These are phyloP conservation scores for Sorghum bicolor DNA, from an alignment of 176 grass and related monocot species.

Conservation along the genomic window Sorghum_bicolor_NCBIv3 NC_012872.2:73213501-73214000, in stretches of 20 bases:
- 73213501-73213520: neutral
- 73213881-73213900: neutral
- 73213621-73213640: neutral
- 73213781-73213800: neutral
- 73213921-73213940: neutral
- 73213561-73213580: neutral
- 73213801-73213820: neutral
- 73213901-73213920: too few species aligned
- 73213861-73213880: neutral
- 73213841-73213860: neutral
- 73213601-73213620: neutral
- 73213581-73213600: neutral
- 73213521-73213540: neutral
- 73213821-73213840: neutral
- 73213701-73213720: neutral
- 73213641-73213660: neutral
- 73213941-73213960: neutral
- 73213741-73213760: neutral
- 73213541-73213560: neutral
- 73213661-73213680: neutral
- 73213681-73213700: neutral
- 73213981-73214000: neutral
- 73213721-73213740: neutral
- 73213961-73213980: too few species aligned
- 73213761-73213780: neutral